Base-by-base conservation (phyloP, 2,329 filamentous ascomycete species). In the Sclerotinia borealis region DNA sequence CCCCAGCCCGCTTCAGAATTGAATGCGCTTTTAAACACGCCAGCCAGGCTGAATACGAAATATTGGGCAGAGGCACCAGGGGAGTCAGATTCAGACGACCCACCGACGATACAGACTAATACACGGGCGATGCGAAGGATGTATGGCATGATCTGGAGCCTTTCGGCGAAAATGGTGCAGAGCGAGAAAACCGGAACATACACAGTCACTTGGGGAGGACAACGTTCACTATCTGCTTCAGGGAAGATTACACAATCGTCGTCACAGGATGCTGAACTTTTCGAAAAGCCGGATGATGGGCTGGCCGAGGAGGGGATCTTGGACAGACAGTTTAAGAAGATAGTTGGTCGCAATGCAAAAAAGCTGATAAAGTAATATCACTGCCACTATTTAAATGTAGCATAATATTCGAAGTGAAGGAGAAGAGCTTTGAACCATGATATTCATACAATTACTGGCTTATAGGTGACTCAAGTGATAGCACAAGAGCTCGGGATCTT, bases 161-260 rank as follows among this genome's bases (percentile, higher is more conserved):
- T 78, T 63, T 78, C 78, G 2, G 72, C 82, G 0, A 77, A 73
- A 11, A 77, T 82, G 71, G 71, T 76, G 36, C 72, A 67, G 67
- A 49, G 69, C 72, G 25, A 65, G 50, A 15, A 60, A 25, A 65
- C 67, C 66, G 68, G 77, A 56, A 72, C 71, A 29, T 76, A 71
- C 69, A 59, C 41, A 13, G 65, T 83, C 43, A 71, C 72, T 49
- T 87, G 84, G 83, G 84, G 83, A 29, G 66, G 66, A 6, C 37
- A 64, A 0, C 67, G 73, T 25, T 65, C 66, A 66, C 9, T 66
- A 69, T 37, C 64, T 76, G 2, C 71, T 75, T 10, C 62, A 63
- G 45, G 74, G 78, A 4, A 72, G 73, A 0, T 72, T 13, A 67
- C 67, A 39, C 36, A 64, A 50, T 55, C 70, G n/a, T 51, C 63